These are phyloP conservation scores for Pythium sukuiense DNA, from an alignment of 352 stramenopile species.

Conservation along the genomic window DNA sequence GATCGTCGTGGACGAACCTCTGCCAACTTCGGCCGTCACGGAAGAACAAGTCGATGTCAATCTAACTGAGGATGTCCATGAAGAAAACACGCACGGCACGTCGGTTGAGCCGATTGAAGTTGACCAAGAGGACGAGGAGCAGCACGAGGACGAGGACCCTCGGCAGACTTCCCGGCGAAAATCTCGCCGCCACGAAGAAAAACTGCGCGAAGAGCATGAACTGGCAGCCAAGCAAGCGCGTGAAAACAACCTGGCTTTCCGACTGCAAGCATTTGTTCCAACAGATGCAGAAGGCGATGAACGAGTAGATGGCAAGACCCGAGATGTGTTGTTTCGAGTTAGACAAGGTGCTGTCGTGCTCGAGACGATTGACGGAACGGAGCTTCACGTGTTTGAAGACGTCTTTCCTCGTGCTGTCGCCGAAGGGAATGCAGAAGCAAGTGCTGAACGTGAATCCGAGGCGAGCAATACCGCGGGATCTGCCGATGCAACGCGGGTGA, in stretches of 20 bases:
- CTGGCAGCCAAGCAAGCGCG: slow-evolving; percentile 55
- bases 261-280: slow-evolving; percentile 49
- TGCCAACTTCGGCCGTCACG: too few relatives aligned
- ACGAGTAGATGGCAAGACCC: not conserved
- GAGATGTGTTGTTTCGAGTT: slow-evolving; percentile 7
- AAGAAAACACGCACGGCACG: not conserved
- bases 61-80: not conserved
- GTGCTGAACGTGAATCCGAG: not conserved
- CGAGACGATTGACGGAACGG: slow-evolving; percentile 3
- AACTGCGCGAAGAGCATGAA: slow-evolving; percentile 66
- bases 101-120: slow-evolving; percentile 14
- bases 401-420: slow-evolving; percentile 5
- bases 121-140: slow-evolving; percentile 18
- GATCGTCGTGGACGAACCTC: not conserved
- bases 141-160: slow-evolving; percentile 23
- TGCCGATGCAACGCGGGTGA: not conserved
- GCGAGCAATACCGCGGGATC: too few relatives aligned
- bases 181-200: slow-evolving; percentile 64
- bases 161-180: slow-evolving; percentile 44
- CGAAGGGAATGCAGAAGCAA: not conserved
- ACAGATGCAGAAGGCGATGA: not conserved
- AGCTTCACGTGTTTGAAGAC: slow-evolving; percentile 16
- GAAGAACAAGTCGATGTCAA: slow-evolving; percentile 2
- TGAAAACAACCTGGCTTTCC: slow-evolving; percentile 63
- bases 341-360: slow-evolving; percentile 12